Evolutionary conservation across 164 flowering plant genomes (phyloP), one percentile per base, ranked within the genome.

Genomic region (Magnolia officinalis): DNA sequence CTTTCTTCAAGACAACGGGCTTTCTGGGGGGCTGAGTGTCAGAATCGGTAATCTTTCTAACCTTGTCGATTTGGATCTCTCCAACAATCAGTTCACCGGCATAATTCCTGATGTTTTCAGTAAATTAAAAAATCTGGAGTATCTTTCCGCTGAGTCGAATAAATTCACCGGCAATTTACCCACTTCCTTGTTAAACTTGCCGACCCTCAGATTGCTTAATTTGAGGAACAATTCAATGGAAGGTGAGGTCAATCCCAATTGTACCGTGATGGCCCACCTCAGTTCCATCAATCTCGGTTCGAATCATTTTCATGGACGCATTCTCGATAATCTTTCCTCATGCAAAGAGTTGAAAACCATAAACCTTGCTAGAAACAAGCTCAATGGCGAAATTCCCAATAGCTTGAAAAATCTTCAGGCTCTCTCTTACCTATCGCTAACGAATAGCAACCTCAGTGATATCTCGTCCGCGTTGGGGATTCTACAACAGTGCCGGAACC

Each of bases 161-260:
- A 24, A 37, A 0, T 89, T 92, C 74, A 21, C 7, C 10, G 93
- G 91, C 20, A 23, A 0, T 7, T 78, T 92, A 21, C 97, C 97
- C 3, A 4, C 2, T 0, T 86, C 95, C 0, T 76, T 92, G 77
- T 71, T 85, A 9, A 90, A 84, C 76, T 90, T 89, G 0, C 82
- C 83, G 0, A 73, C 84, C 0, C 74, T 92, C n/a, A 29, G 19
- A 58, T 59, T 74, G 52, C 86, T 92, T 37, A 81, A 77, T 74
- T 68, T 90, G 84, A 84, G 91, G 77, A 89, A 89, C 79, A 92
- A 92, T 79, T 87, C 92, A 0, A 58, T 91, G 69, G 61, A 13
- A 51, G 93, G 91, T 63, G 65, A 63, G 3, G 80, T 90, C 23
- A n/a, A 50, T 68, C 65, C 90, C 29, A 89, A 90, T 69, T 92